Percentiles rank a stretch among this genome's conserved stretches.
These are phyloP conservation scores for Aristolochia contorta DNA, from an alignment of 164 flowering plant species.

Conservation along the genomic window DNA sequence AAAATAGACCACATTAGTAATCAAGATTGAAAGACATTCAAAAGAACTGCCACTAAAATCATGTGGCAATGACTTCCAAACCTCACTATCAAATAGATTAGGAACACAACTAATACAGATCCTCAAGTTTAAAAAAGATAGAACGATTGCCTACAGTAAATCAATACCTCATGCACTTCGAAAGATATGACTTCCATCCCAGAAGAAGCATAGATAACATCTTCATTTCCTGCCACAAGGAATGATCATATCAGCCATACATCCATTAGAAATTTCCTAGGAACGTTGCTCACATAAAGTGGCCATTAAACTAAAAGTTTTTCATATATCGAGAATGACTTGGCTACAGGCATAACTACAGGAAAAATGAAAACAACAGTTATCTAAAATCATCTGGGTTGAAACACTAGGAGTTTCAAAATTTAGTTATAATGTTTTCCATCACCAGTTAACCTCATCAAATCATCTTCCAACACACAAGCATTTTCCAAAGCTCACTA, in stretches of 20 bases:
- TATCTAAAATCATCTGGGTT: no score
- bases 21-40: no score
- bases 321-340: no score
- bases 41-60: no score
- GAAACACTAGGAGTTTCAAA: no score
- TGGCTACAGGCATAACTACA: no score
- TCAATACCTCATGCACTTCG: constrained; percentile 71
- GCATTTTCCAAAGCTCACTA: not conserved
- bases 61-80: no score
- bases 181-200: constrained; percentile 67
- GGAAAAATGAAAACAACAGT: no score
- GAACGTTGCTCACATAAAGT: not conserved
- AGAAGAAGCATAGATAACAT: constrained; percentile 50
- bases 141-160: not conserved
- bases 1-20: not conserved
- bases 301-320: no score
- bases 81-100: no score
- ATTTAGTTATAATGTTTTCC: no score
- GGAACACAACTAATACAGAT: not conserved
- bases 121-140: not conserved
- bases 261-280: not conserved
- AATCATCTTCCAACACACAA: not conserved
- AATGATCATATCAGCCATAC: not conserved
- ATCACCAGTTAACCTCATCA: no score
- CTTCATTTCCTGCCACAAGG: constrained; percentile 59